Conservation (phyloP, 225 moss, liverwort and hornwort species). For the Marchantia paleacea region DNA sequence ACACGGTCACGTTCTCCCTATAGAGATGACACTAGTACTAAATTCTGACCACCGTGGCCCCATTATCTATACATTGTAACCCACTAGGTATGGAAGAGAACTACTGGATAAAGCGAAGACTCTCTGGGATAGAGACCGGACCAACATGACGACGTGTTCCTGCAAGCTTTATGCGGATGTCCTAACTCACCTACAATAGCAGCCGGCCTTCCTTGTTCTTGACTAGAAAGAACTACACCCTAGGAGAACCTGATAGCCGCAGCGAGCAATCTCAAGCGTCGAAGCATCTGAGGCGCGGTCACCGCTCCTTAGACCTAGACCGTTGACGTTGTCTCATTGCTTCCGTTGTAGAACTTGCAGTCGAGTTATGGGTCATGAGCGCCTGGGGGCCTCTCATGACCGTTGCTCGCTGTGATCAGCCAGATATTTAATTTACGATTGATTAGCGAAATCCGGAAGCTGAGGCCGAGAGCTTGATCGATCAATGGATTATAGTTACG, state of each 20-base stretch:
- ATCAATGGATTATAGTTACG: too few relatives aligned
- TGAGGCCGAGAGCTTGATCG: too few relatives aligned
- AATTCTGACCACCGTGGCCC: not conserved
- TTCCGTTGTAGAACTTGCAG: not conserved
- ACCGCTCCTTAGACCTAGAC: not conserved
- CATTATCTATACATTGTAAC: not conserved
- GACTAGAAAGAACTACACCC: not conserved
- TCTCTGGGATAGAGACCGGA: not conserved
- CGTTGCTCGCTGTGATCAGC: not conserved
- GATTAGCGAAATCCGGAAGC: too few relatives aligned
- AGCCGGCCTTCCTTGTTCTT: slow-evolving; percentile 1
- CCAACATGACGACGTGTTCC: not conserved
- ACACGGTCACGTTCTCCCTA: too few relatives aligned
- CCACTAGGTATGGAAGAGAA: not conserved
- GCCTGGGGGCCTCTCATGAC: not conserved
- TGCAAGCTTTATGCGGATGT: not conserved
- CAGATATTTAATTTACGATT: too few relatives aligned
- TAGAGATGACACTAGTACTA: too few relatives aligned
- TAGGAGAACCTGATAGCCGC: not conserved
- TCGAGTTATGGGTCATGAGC: not conserved
- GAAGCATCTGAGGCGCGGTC: not conserved
- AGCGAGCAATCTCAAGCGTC: slow-evolving; percentile 2
- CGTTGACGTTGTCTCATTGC: not conserved
- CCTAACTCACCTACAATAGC: not conserved
- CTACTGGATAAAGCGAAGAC: not conserved